Conservation (phyloP, 306 rosid genomes). For the Cucurbita pepo region DNA sequence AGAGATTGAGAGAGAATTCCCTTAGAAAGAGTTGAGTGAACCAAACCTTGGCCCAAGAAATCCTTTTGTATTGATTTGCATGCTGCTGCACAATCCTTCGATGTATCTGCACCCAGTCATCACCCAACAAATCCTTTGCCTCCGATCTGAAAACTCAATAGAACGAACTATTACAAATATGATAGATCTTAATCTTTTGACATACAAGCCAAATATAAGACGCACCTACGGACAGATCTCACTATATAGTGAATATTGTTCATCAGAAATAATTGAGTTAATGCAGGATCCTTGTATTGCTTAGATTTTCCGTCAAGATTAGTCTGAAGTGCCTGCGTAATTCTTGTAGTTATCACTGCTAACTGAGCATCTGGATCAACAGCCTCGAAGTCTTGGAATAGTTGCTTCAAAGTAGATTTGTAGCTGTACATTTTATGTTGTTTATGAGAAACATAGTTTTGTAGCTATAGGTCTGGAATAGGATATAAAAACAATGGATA, state of each 20-base stretch:
- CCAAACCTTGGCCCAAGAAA: constrained; percentile 93
- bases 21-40: background rate
- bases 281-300: constrained; percentile 78
- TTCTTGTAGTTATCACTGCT: constrained; percentile 64
- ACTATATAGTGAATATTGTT: constrained; percentile 96
- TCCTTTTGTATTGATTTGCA: constrained; percentile 93
- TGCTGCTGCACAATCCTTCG: constrained; percentile 95
- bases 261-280: constrained; percentile 91
- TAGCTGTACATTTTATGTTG: constrained; percentile 36
- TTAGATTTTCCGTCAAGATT: constrained; percentile 93
- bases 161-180: background rate
- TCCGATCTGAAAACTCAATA: constrained; percentile 48
- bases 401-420: constrained; percentile 65
- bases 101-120: constrained; percentile 99
- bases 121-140: constrained; percentile 93
- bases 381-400: constrained; percentile 60
- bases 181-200: background rate
- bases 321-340: constrained; percentile 90
- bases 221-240: constrained; percentile 88
- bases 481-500: background rate
- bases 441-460: background rate
- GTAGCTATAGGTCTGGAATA: background rate
- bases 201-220: background rate
- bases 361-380: constrained; percentile 57
- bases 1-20: background rate